A percentile compares a stretch with the other conserved stretches of the same genome.
Conservation (phyloP, 768 basidiomycete species). For the Boletus sp. region DNA sequence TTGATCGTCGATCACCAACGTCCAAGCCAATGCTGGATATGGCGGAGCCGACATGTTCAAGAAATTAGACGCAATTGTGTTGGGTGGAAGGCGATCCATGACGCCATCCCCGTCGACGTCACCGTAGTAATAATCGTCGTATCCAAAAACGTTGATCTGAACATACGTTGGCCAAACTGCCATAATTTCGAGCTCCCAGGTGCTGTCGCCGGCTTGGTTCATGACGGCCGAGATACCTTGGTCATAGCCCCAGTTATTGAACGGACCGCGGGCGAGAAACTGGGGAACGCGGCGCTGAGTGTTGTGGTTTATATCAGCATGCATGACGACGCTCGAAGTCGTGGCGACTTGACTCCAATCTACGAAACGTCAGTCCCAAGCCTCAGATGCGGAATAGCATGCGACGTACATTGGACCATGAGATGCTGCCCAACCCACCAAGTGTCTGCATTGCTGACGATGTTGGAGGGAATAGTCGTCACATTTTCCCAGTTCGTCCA, state of each 20-base stretch:
- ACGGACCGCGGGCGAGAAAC: slow-evolving; percentile 82
- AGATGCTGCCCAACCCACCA: slow-evolving; percentile 87
- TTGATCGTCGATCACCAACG: slow-evolving; percentile 74
- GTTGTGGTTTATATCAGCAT: slow-evolving; percentile 68
- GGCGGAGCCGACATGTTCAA: slow-evolving; percentile 92
- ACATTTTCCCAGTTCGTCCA: slow-evolving; percentile 80
- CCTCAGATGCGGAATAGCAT: neutral
- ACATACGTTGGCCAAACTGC: slow-evolving; percentile 86
- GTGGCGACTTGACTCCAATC: slow-evolving; percentile 75
- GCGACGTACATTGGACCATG: slow-evolving; percentile 77
- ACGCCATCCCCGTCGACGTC: slow-evolving; percentile 86
- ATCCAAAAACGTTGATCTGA: slow-evolving; percentile 88
- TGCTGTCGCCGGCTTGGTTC: slow-evolving; percentile 57
- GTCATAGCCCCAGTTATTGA: slow-evolving; percentile 93
- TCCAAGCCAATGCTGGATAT: slow-evolving; percentile 85
- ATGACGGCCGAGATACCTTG: slow-evolving; percentile 72
- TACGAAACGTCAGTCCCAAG: slow-evolving; percentile 28
- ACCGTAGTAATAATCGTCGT: slow-evolving; percentile 91
- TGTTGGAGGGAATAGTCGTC: slow-evolving; percentile 57
- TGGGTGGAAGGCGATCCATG: slow-evolving; percentile 89
- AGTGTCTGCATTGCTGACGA: slow-evolving; percentile 45
- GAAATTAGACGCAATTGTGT: slow-evolving; percentile 80
- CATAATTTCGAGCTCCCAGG: slow-evolving; percentile 90
- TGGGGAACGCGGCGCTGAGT: slow-evolving; percentile 79
- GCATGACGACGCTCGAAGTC: slow-evolving; percentile 66